Percentiles rank a stretch among this genome's conserved stretches.
Conservation (phyloP, 2,329 filamentous ascomycete species). For the Ophiognomonia clavigignenti-juglandacearum region DNA sequence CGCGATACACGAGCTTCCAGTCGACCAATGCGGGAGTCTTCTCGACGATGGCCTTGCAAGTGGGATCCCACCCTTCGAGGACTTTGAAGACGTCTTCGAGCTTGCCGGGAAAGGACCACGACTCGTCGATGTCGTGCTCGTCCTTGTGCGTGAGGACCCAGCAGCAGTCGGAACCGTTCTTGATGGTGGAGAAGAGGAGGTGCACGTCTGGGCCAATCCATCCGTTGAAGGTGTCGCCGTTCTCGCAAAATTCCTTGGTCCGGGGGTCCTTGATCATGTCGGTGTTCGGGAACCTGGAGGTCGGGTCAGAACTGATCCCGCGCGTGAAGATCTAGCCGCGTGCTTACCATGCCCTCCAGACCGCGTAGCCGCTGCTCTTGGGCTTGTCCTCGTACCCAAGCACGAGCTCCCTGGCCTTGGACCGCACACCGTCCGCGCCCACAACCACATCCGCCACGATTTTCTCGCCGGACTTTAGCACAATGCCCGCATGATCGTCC, state of each 20-base stretch:
- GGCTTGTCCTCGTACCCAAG: constrained; percentile 46
- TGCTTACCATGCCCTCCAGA: constrained; percentile 48
- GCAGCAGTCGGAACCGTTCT: constrained; percentile 49
- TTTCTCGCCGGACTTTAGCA: constrained; percentile 42
- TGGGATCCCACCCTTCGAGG: constrained; percentile 46
- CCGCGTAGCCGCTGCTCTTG: constrained; percentile 46
- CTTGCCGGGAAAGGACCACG: constrained; percentile 49
- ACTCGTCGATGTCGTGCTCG: constrained; percentile 49
- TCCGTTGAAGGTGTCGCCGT: constrained; percentile 55
- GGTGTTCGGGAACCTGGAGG: constrained; percentile 38
- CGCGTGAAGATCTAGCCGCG: not conserved
- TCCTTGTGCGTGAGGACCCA: constrained; percentile 56
- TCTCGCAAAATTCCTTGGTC: constrained; percentile 48
- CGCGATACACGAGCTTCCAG: constrained; percentile 47
- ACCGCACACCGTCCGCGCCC: constrained; percentile 51
- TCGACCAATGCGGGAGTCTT: constrained; percentile 42
- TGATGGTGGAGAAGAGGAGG: constrained; percentile 53
- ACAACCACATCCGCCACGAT: constrained; percentile 46
- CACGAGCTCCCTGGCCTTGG: constrained; percentile 45
- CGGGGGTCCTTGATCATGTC: constrained; percentile 46
- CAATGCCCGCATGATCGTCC: constrained; percentile 43
- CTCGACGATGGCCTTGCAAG: constrained; percentile 41
- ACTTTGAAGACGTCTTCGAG: constrained; percentile 46
- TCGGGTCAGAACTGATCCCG: not conserved
- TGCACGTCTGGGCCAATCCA: constrained; percentile 55